Percentiles rank a stretch among this genome's conserved stretches.
Conservation (phyloP, 169 alveolate species). For the Babesia microti region DNA sequence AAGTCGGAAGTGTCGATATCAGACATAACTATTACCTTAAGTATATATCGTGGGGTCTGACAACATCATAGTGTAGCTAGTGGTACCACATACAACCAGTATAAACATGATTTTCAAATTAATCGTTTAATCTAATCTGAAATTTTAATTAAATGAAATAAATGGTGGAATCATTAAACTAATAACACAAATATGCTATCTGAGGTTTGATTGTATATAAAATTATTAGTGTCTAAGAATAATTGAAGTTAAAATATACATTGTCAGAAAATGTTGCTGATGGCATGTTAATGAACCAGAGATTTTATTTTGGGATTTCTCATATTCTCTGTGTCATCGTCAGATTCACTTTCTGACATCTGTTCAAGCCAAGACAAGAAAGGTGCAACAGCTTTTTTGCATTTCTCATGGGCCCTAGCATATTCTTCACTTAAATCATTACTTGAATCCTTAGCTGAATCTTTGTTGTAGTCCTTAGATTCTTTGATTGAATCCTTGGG, state of each 20-base stretch:
- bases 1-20: conserved; percentile 41
- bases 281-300: conserved; percentile 1
- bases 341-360: conserved; percentile 46
- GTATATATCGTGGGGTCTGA: too few relatives aligned
- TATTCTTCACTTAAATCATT: conserved; percentile 20
- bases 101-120: too few relatives aligned
- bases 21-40: conserved; percentile 30
- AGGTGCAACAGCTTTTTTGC: conserved; percentile 65
- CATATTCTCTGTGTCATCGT: conserved; percentile 9
- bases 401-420: conserved; percentile 41
- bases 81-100: too few relatives aligned
- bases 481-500: not conserved
- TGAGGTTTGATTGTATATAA: conserved; percentile 1
- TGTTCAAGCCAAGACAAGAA: conserved; percentile 66
- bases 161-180: not conserved
- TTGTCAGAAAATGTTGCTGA: not conserved
- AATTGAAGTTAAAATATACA: conserved; percentile 1
- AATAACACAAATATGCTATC: not conserved
- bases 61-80: too few relatives aligned
- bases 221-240: conserved; percentile 1
- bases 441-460: conserved; percentile 35
- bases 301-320: conserved; percentile 16
- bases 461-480: conserved; percentile 18
- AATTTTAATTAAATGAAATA: not conserved
- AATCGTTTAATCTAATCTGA: too few relatives aligned